phyloP scores from a whole-genome alignment of 352 stramenopile species.

The Phytophthora rubi region DNA sequence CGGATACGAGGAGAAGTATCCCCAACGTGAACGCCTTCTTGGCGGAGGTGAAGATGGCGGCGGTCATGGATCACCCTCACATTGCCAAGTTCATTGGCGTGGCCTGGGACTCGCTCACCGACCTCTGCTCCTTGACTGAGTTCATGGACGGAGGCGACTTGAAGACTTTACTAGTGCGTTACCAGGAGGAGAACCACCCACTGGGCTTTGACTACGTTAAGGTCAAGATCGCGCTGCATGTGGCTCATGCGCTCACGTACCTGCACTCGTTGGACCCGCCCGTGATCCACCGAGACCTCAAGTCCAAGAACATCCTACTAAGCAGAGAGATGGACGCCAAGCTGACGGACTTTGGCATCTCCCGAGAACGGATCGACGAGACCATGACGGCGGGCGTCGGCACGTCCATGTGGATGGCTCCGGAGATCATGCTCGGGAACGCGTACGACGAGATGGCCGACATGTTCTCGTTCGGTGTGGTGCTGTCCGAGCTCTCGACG shows the following conservation, averaged over 20 bases:
- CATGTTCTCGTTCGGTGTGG: constrained; percentile 26
- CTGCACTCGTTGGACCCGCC: constrained; percentile 27
- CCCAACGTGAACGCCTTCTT: constrained; percentile 22
- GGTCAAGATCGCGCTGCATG: constrained; percentile 21
- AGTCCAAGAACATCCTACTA: constrained; percentile 75
- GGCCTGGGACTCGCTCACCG: constrained; percentile 22
- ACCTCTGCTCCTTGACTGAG: constrained; percentile 19
- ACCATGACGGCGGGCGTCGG: constrained; percentile 20
- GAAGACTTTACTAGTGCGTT: constrained; percentile 6
- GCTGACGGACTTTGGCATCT: constrained; percentile 63
- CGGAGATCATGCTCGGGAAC: constrained; percentile 20
- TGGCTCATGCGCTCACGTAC: constrained; percentile 26
- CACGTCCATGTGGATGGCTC: constrained; percentile 23
- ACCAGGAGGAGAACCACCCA: constrained; percentile 11
- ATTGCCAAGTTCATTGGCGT: constrained; percentile 19
- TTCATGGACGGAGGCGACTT: constrained; percentile 28
- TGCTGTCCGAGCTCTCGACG: constrained; percentile 24
- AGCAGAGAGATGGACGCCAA: constrained; percentile 52
- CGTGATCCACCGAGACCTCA: constrained; percentile 77
- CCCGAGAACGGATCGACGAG: constrained; percentile 20
- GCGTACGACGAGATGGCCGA: constrained; percentile 22
- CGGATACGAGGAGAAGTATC: constrained; percentile 18
- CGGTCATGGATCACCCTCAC: constrained; percentile 20
- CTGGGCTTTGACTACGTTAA: constrained; percentile 15
- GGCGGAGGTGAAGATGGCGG: constrained; percentile 20